A percentile compares a stretch with the other conserved stretches of the same genome.
Conservation (phyloP, 306 rosid species). For the Oemleria cerasiformis region DNA sequence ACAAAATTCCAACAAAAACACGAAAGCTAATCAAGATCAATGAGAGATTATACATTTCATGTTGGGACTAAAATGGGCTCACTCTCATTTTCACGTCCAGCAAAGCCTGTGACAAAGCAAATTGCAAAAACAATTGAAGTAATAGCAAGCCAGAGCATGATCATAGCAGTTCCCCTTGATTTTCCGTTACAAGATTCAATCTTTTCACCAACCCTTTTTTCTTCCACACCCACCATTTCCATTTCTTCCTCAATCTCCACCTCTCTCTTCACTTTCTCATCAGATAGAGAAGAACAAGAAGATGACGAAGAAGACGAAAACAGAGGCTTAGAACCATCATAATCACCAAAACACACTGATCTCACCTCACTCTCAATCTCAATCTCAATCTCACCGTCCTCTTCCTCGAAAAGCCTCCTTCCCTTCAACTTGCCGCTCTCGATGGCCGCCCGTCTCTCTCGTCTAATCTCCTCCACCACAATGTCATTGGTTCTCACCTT, state of each 20-base stretch:
- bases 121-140: slow-evolving; percentile 29
- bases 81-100: slow-evolving; percentile 7
- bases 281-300: slow-evolving; percentile 11
- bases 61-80: slow-evolving; percentile 43
- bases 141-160: slow-evolving; percentile 27
- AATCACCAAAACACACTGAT: slow-evolving; percentile 26
- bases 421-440: slow-evolving; percentile 48
- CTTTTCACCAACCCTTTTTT: not conserved
- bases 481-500: slow-evolving; percentile 21
- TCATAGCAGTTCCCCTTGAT: slow-evolving; percentile 13
- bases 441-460: slow-evolving; percentile 41
- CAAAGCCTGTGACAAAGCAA: slow-evolving; percentile 24
- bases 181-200: slow-evolving; percentile 1
- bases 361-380: slow-evolving; percentile 37
- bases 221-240: slow-evolving; percentile 7
- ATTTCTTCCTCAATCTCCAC: not conserved
- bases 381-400: not conserved
- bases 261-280: slow-evolving; percentile 14
- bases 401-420: slow-evolving; percentile 39
- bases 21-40: not conserved
- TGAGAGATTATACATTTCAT: slow-evolving; percentile 18
- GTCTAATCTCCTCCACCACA: slow-evolving; percentile 33
- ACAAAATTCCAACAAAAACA: not conserved
- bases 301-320: not conserved
- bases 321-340: slow-evolving; percentile 14